These are phyloP conservation scores for Kockovaella imperatae DNA, from an alignment of 768 basidiomycete species.

Conservation along the genomic window DNA sequence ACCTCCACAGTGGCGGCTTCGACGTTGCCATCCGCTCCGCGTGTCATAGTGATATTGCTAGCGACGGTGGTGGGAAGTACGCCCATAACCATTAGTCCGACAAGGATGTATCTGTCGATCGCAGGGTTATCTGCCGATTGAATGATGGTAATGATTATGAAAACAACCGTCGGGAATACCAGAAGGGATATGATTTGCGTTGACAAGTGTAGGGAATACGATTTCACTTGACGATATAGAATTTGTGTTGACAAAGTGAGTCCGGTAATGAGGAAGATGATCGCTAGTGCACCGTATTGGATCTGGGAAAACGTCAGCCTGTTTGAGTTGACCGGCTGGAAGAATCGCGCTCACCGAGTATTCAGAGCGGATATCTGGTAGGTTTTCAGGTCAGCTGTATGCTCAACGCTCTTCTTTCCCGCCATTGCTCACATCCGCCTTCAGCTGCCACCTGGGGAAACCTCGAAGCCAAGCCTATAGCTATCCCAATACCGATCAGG, in stretches of 20 bases:
- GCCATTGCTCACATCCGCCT: constrained; percentile 29
- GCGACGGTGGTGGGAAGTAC: constrained; percentile 38
- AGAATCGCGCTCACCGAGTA: constrained; percentile 15
- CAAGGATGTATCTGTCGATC: constrained; percentile 29
- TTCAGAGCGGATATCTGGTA: constrained; percentile 21
- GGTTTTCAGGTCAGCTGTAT: not conserved
- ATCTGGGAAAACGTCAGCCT: constrained; percentile 6
- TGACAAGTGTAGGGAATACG: constrained; percentile 28
- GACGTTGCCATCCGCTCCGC: constrained; percentile 27
- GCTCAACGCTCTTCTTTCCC: not conserved
- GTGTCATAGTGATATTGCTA: constrained; percentile 37
- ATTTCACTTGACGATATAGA: constrained; percentile 26
- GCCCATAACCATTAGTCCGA: constrained; percentile 32
- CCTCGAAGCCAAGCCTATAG: constrained; percentile 30
- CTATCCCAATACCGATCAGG: constrained; percentile 30
- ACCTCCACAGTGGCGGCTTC: constrained; percentile 36
- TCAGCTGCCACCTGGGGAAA: constrained; percentile 32
- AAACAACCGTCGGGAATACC: constrained; percentile 32
- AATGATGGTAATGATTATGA: constrained; percentile 30
- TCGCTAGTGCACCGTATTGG: constrained; percentile 27
- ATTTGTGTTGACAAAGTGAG: constrained; percentile 26
- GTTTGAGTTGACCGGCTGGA: not conserved
- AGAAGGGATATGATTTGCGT: constrained; percentile 35
- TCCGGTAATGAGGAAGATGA: constrained; percentile 39
- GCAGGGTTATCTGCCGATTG: constrained; percentile 12